Evolutionary conservation across 768 basidiomycete genomes (phyloP), one percentile per base, ranked within the genome.

Genomic region (Suillus placidus): DNA sequence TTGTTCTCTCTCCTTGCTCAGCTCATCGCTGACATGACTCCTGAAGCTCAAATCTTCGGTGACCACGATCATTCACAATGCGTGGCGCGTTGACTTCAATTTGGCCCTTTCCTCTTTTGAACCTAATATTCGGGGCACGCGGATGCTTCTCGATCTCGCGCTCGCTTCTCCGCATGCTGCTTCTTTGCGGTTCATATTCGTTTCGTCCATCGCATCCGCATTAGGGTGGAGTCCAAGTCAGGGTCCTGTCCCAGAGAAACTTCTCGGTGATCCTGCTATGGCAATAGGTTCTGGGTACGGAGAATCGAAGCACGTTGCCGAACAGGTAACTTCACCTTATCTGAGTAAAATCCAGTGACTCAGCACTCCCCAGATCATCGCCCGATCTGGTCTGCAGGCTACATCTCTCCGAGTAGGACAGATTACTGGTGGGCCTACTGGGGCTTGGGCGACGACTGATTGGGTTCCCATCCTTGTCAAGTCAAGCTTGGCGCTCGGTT

Each of bases 51-150:
- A 34, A 42, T n/a, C 63, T 30, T 67, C 66, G 0, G 71, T 78
- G 35, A 72, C 71, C 14, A 64, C 71, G 77, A 51, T 78, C 34
- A 71, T 78, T 2, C 76, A 78, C 65, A 78, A 78, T 60, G 80
- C 78, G 4, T 81, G 77, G 80, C 67, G 71, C 26, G 70, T 82
- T 12, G 76, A 82, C 60, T 81, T 81, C 68, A 80, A 81, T 49
- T 69, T 77, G 6, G 68, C 77, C 0, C 66, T 82, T 9, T 40
- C 64, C 0, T 79, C 80, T 0, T 82, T 74, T 61, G 77, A 81
- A 64, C 67, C 74, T 0, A 72, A 77, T 49, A 67, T 83, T 32
- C 72, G 70, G 0, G 76, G 76, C 1, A 71, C 71, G 6, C 67
- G 76, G n/a, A 69, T 72, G 37, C 68, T 79, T 4, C 65, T 80